These are phyloP conservation scores for Fallopia convolvulus DNA, from an alignment of 148 eudicot genomes.

Conservation along the genomic window DNA sequence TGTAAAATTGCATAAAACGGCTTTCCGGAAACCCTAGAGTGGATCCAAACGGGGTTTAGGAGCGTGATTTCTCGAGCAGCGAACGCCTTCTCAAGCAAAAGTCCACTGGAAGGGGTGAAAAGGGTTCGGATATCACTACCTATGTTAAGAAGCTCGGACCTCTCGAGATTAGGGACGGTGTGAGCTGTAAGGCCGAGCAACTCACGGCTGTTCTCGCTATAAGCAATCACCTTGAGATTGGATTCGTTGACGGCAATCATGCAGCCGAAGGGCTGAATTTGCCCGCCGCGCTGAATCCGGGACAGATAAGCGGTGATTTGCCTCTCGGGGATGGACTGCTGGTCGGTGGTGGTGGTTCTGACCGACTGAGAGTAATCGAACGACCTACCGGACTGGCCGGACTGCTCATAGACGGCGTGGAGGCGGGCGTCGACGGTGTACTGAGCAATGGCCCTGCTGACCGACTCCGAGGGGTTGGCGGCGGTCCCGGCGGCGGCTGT, in stretches of 20 bases:
- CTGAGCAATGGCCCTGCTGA: constrained; percentile 68
- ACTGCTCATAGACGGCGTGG: constrained; percentile 72
- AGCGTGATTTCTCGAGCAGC: constrained; percentile 63
- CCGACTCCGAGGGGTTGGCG: constrained; percentile 22
- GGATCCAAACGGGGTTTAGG: constrained; percentile 79
- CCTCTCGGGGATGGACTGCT: constrained; percentile 47
- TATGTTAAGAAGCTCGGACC: constrained; percentile 33
- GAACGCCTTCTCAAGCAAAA: constrained; percentile 55
- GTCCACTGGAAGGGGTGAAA: constrained; percentile 44
- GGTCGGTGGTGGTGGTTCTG: constrained; percentile 21
- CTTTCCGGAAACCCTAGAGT: constrained; percentile 61
- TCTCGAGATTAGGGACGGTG: constrained; percentile 51
- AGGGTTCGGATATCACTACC: constrained; percentile 66
- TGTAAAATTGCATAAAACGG: constrained; percentile 92
- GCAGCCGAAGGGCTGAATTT: constrained; percentile 85
- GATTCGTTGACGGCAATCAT: constrained; percentile 62
- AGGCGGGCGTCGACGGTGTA: constrained; percentile 70
- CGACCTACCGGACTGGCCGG: constrained; percentile 64
- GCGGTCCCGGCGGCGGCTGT: neutral
- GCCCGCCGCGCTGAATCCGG: constrained; percentile 79
- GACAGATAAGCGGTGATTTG: constrained; percentile 78
- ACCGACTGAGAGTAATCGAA: constrained; percentile 77
- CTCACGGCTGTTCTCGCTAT: constrained; percentile 61
- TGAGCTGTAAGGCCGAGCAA: constrained; percentile 53
- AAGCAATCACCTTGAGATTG: constrained; percentile 54